Evolutionary conservation across 129 eudicot genomes (phyloP).

Genomic region (Solidago caesia): DNA sequence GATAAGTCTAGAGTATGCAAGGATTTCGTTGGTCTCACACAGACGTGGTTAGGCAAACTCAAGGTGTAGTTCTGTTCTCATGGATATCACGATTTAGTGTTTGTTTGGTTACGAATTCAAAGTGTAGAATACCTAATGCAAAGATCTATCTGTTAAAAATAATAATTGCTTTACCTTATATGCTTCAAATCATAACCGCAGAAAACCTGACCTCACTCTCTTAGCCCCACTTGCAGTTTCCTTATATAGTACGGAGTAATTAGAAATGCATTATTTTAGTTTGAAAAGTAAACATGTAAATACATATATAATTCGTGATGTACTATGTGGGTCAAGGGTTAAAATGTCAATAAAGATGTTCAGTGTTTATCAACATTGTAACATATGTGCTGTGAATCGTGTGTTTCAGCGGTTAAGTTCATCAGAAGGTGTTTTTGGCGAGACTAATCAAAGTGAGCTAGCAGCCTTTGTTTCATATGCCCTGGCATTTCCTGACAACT

Average conservation of each 20-base stretch:
- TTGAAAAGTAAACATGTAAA: too few species aligned
- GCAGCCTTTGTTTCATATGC: slow-evolving; percentile 97
- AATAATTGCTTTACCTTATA: background rate
- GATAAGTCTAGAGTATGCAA: slow-evolving; percentile 72
- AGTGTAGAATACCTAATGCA: background rate
- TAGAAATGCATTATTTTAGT: too few species aligned
- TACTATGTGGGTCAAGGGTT: background rate
- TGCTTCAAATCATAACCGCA: background rate
- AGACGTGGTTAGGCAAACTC: slow-evolving; percentile 80
- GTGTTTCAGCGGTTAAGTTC: slow-evolving; percentile 57
- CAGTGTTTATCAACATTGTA: background rate
- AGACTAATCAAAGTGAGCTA: slow-evolving; percentile 93
- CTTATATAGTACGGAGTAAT: background rate
- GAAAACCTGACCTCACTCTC: background rate
- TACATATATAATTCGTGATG: background rate
- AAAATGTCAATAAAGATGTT: background rate
- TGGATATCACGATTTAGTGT: slow-evolving; percentile 8
- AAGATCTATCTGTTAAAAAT: background rate
- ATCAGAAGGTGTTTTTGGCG: slow-evolving; percentile 66
- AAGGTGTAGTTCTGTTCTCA: slow-evolving; percentile 51
- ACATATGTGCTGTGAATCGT: background rate
- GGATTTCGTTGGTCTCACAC: slow-evolving; percentile 80
- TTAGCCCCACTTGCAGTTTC: background rate
- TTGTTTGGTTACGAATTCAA: slow-evolving; percentile 7
- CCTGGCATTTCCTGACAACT: slow-evolving; percentile 80